Base-by-base conservation (phyloP, 2,329 filamentous ascomycete species). In the Botryotinia convoluta region DNA sequence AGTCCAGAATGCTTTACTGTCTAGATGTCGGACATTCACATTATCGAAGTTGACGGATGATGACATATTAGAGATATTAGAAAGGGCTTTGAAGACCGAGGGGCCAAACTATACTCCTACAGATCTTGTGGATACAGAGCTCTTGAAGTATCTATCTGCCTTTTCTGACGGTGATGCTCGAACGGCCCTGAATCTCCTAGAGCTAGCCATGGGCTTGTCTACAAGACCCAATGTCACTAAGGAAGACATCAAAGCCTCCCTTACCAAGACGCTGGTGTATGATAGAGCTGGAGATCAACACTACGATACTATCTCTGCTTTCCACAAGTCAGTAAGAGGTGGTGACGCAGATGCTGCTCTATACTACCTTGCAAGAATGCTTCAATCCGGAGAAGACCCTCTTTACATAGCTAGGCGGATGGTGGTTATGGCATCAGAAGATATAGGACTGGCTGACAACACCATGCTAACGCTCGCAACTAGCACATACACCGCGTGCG, bases 231-330 rank as follows among this genome's bases (percentile, higher is more conserved):
- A 86, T 16, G 90, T 92, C 76, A 96, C 93, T 0, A 89, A 91
- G 75, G 90, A 92, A 9, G 88, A 90, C 74, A 89, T 99, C 80
- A 97, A 97, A 81, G 86, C 90, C 1, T 88, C 92, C 3, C 86
- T 99, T 16, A 98, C 95, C 3, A 95, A 95, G 81, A 98, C 95
- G 0, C 86, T 98, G 2, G 94, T 98, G 22, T 98, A 98, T 83
- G 96, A 99, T 82, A 90, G 96, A 72, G 93, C 93, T 0, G 95
- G 96, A 70, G 96, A 99, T 82, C 94, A 97, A 81, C 96, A 98
- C 83, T 99, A 98, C 84, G 95, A 99, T 81, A 96, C 93, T 71
- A 98, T 99, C 79, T 97, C 93, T 0, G 96, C 96, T 44, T 96
- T 98, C 79, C 96, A 98, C 87, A 99, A 99, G 80, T 94, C 94